phyloP scores from a whole-genome alignment of 305 asterid genomes.

The Fraxinus velutina region DNA sequence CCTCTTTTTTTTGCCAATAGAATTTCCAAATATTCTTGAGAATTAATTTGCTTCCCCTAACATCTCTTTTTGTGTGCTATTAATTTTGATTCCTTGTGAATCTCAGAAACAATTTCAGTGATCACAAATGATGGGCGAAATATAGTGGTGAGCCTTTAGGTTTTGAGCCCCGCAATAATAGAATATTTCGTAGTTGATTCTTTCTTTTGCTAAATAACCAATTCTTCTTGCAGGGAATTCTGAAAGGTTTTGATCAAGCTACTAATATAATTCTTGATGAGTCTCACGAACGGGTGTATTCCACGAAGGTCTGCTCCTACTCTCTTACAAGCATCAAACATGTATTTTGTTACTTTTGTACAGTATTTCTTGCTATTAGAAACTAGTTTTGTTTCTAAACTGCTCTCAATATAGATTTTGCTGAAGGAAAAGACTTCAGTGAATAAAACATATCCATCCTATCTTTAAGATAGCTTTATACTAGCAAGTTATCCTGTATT shows the following conservation, averaged over 20 bases:
- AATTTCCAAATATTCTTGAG: constrained; percentile 17
- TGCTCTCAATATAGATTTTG: neutral
- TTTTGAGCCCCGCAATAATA: neutral
- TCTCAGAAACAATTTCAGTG: constrained; percentile 71
- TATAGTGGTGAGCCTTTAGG: constrained; percentile 65
- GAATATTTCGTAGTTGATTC: neutral
- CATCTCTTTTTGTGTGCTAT: constrained; percentile 1
- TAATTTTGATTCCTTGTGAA: constrained; percentile 18
- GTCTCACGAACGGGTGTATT: constrained; percentile 95
- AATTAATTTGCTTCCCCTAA: constrained; percentile 23
- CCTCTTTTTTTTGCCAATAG: neutral
- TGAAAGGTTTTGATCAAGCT: constrained; percentile 90
- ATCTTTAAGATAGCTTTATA: neutral
- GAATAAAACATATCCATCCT: neutral
- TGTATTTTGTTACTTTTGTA: neutral
- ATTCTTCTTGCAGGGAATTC: constrained; percentile 56
- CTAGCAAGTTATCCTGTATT: neutral
- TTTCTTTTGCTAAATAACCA: constrained; percentile 16
- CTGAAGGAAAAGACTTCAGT: neutral
- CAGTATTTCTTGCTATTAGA: neutral
- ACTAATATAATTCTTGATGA: constrained; percentile 91
- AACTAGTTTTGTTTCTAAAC: neutral
- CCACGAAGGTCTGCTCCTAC: constrained; percentile 67
- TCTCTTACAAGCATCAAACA: neutral
- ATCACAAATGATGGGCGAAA: constrained; percentile 95